A percentile compares a stretch with the other conserved stretches of the same genome.
Evolutionary conservation across 2,329 filamentous ascomycete genomes (phyloP).

Genomic region (Ambrosiella cleistominuta): DNA sequence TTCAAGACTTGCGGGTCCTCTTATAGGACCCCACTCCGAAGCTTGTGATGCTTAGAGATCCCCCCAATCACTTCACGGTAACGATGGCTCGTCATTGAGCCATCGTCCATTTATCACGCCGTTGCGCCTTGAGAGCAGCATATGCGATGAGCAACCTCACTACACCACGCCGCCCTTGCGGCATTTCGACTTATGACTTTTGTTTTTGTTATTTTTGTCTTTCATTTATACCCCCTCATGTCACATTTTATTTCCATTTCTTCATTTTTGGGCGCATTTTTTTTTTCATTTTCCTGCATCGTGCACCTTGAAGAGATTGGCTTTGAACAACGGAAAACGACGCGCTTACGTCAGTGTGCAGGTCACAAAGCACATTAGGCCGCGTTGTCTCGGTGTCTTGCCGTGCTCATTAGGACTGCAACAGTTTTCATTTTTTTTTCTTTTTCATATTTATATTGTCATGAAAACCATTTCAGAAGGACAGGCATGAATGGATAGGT

Average conservation of each 20-base stretch:
- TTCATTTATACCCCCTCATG: constrained; percentile 5
- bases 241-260: neutral
- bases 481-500: too few species aligned
- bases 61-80: too few species aligned
- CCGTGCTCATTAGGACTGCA: neutral
- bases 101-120: too few species aligned
- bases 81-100: too few species aligned
- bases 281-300: neutral
- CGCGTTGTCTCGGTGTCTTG: neutral
- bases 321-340: too few species aligned
- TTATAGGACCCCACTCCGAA: too few species aligned
- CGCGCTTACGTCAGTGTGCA: neutral
- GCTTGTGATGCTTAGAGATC: too few species aligned
- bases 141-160: too few species aligned
- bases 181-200: neutral
- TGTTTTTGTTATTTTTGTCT: neutral
- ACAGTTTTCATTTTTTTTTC: neutral
- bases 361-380: neutral
- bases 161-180: too few species aligned
- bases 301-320: neutral
- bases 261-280: neutral
- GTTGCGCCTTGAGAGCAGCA: too few species aligned
- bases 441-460: neutral
- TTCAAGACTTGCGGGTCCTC: too few species aligned
- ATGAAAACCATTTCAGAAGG: neutral